These are phyloP conservation scores for Durio zibethinus DNA, from an alignment of 345 rosid genomes.

Conservation along the genomic window DNA sequence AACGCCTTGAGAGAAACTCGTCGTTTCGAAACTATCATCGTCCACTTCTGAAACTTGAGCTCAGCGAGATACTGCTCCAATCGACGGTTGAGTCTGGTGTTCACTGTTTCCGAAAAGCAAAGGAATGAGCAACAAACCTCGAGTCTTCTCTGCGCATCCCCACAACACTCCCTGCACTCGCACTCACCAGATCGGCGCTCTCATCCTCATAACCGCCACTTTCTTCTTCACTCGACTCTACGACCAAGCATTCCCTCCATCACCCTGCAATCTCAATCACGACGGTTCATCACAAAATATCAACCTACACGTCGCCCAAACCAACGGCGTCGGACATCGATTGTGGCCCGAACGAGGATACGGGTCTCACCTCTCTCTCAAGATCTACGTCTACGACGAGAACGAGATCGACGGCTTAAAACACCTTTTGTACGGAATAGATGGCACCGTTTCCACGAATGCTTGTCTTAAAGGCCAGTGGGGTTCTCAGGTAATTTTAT, in stretches of 20 bases:
- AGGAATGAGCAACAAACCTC: slow-evolving; percentile 42
- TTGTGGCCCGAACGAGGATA: slow-evolving; percentile 70
- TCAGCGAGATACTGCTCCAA: background rate
- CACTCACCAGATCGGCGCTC: slow-evolving; percentile 82
- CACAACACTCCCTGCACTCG: slow-evolving; percentile 68
- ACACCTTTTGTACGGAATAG: slow-evolving; percentile 61
- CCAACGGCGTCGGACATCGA: slow-evolving; percentile 22
- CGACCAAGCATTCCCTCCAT: slow-evolving; percentile 45
- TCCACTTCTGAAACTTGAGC: no score
- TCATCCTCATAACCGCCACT: slow-evolving; percentile 63
- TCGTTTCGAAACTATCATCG: background rate
- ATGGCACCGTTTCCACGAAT: slow-evolving; percentile 48
- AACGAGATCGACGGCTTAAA: slow-evolving; percentile 73
- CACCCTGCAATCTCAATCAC: slow-evolving; percentile 34
- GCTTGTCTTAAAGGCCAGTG: slow-evolving; percentile 70
- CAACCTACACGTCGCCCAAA: slow-evolving; percentile 16
- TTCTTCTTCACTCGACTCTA: slow-evolving; percentile 79
- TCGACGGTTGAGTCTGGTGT: background rate
- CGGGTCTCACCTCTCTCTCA: slow-evolving; percentile 58
- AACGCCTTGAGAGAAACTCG: no score
- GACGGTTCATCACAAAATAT: background rate
- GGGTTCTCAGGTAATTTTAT: slow-evolving; percentile 80
- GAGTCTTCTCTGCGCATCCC: slow-evolving; percentile 41
- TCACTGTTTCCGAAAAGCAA: background rate
- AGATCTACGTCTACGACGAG: slow-evolving; percentile 87